Conservation (phyloP, 441 rosid species). For the Macaranga tanarius region DNA sequence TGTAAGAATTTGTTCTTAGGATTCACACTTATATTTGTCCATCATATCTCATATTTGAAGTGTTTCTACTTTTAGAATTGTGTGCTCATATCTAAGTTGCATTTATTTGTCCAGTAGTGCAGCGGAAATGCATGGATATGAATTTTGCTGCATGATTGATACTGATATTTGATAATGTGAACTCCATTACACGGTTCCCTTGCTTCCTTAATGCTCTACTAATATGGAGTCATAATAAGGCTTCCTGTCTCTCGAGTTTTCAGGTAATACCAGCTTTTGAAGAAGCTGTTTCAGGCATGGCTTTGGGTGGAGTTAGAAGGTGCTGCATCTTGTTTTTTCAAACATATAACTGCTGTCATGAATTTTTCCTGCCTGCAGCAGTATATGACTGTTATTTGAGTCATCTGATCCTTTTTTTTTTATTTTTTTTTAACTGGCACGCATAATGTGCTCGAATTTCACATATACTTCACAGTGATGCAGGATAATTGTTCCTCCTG, state of each 20-base stretch:
- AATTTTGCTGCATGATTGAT: neutral
- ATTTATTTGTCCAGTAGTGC: neutral
- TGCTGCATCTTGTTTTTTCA: constrained; percentile 38
- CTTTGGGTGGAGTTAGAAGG: constrained; percentile 90
- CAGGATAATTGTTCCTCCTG: constrained; percentile 97
- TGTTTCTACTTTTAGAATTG: constrained; percentile 2
- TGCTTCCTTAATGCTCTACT: constrained; percentile 1
- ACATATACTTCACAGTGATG: constrained; percentile 43
- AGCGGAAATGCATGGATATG: constrained; percentile 9
- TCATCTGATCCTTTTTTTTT: neutral
- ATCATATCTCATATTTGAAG: neutral
- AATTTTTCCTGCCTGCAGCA: neutral
- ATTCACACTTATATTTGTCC: neutral
- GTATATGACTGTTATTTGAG: neutral
- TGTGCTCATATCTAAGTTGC: neutral
- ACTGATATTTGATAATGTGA: constrained; percentile 9
- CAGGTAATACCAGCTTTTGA: constrained; percentile 97
- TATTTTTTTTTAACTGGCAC: neutral
- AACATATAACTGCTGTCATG: neutral
- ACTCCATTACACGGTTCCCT: neutral
- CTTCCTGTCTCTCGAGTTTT: constrained; percentile 25
- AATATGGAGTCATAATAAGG: neutral
- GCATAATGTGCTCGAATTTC: constrained; percentile 23
- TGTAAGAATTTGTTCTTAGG: neutral
- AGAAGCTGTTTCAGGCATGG: constrained; percentile 95